phyloP scores from a whole-genome alignment of 768 basidiomycete species.

The Psilocybe cubensis region DNA sequence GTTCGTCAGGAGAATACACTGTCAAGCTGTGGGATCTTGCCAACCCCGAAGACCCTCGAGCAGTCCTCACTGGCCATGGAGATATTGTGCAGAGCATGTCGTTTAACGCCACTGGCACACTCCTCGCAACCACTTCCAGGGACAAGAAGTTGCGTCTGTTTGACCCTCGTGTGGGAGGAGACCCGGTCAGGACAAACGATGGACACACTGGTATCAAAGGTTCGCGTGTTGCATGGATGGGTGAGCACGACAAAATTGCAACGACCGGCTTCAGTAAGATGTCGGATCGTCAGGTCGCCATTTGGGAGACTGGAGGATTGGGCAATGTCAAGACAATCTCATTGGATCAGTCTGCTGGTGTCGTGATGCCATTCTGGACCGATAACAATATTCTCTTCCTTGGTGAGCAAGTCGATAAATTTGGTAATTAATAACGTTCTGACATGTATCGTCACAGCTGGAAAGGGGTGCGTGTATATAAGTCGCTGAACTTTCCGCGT shows the following conservation, averaged over 20 bases:
- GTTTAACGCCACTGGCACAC: conserved; percentile 80
- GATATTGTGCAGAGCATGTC: conserved; percentile 88
- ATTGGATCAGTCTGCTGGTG: conserved; percentile 91
- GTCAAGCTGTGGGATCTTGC: conserved; percentile 94
- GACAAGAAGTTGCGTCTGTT: conserved; percentile 93
- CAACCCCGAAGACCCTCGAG: conserved; percentile 63
- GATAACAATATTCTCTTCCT: conserved; percentile 93
- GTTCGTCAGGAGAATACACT: conserved; percentile 78
- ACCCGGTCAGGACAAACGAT: conserved; percentile 82
- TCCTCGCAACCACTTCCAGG: conserved; percentile 88
- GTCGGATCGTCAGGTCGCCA: conserved; percentile 87
- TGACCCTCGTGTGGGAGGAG: conserved; percentile 82
- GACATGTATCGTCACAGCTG: conserved; percentile 51
- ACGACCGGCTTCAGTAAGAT: conserved; percentile 98
- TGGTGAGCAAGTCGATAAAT: conserved; percentile 41
- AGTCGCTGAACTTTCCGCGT: background rate
- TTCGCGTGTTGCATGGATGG: conserved; percentile 88
- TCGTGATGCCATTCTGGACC: conserved; percentile 97
- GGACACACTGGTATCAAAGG: conserved; percentile 95
- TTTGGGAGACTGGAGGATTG: conserved; percentile 89
- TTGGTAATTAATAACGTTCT: background rate
- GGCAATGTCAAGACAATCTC: conserved; percentile 75
- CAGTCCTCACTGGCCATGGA: conserved; percentile 71
- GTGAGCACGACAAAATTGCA: conserved; percentile 83
- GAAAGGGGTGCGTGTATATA: conserved; percentile 70